Conservation (phyloP, 768 basidiomycete genomes). For the Boletus barrowsii region DNA sequence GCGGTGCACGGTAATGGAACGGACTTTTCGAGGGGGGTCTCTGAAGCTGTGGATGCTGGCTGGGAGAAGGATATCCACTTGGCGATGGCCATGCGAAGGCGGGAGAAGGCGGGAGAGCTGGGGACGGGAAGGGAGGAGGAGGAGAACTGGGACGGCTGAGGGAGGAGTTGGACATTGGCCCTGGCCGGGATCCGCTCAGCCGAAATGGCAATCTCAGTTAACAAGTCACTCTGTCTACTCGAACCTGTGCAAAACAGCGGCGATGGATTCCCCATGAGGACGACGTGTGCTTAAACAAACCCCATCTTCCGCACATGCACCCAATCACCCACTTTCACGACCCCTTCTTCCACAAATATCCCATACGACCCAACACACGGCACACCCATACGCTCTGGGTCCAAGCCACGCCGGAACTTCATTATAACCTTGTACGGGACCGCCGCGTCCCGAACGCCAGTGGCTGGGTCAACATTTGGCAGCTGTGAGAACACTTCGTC, state of each 20-base stretch:
- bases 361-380: constrained; percentile 71
- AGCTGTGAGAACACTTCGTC: constrained; percentile 41
- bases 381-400: constrained; percentile 44
- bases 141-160: background rate
- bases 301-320: constrained; percentile 49
- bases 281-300: constrained; percentile 15
- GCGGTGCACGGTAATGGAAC: constrained; percentile 46
- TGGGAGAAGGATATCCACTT: constrained; percentile 38
- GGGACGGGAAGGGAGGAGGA: background rate
- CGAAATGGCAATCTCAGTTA: background rate
- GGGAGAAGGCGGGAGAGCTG: background rate
- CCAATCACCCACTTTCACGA: constrained; percentile 58
- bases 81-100: constrained; percentile 34
- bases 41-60: constrained; percentile 19
- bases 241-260: background rate
- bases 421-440: constrained; percentile 75
- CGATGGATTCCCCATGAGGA: background rate
- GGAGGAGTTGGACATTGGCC: background rate
- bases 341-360: constrained; percentile 47
- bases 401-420: constrained; percentile 66
- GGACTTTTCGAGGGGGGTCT: constrained; percentile 28
- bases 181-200: background rate
- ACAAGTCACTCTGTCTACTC: background rate
- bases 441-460: constrained; percentile 63
- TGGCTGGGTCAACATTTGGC: constrained; percentile 67